phyloP scores from a whole-genome alignment of 164 flowering plant species.

The Houttuynia cordata region DNA sequence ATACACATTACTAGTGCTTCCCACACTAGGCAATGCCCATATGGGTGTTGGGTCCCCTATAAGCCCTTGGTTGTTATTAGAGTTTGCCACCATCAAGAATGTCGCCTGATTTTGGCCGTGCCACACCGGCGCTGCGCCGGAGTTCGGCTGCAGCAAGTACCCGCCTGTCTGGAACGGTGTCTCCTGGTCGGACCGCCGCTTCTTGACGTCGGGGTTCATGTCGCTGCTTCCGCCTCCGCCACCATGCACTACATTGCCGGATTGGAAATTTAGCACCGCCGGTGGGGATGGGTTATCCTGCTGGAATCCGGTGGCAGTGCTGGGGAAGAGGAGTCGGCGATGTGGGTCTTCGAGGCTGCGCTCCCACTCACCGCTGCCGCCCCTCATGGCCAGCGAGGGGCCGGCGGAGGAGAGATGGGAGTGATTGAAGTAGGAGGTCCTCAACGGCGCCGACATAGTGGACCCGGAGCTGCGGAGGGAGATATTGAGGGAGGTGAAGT shows the following conservation, averaged over 20 bases:
- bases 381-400: slow-evolving; percentile 19
- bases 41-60: slow-evolving; percentile 36
- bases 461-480: slow-evolving; percentile 63
- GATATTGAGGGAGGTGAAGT: slow-evolving; percentile 57
- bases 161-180: slow-evolving; percentile 12
- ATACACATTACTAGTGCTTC: slow-evolving; percentile 21
- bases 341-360: slow-evolving; percentile 10
- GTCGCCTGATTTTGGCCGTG: slow-evolving; percentile 57
- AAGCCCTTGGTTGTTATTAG: slow-evolving; percentile 35
- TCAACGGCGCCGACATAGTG: slow-evolving; percentile 35
- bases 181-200: slow-evolving; percentile 34
- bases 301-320: slow-evolving; percentile 11
- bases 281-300: slow-evolving; percentile 6
- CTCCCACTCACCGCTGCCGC: slow-evolving; percentile 28
- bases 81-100: slow-evolving; percentile 80
- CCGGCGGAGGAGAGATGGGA: slow-evolving; percentile 5
- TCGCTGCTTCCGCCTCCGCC: slow-evolving; percentile 11
- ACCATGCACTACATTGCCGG: slow-evolving; percentile 18
- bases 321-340: not conserved
- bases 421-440: slow-evolving; percentile 29
- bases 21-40: slow-evolving; percentile 35
- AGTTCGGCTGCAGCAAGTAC: slow-evolving; percentile 48
- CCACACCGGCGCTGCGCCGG: slow-evolving; percentile 34
- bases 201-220: slow-evolving; percentile 30
- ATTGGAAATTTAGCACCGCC: slow-evolving; percentile 17